A percentile compares a stretch with the other conserved stretches of the same genome.
Evolutionary conservation across 2,329 filamentous ascomycete species (phyloP).

Genomic region (Exophiala sideris): DNA sequence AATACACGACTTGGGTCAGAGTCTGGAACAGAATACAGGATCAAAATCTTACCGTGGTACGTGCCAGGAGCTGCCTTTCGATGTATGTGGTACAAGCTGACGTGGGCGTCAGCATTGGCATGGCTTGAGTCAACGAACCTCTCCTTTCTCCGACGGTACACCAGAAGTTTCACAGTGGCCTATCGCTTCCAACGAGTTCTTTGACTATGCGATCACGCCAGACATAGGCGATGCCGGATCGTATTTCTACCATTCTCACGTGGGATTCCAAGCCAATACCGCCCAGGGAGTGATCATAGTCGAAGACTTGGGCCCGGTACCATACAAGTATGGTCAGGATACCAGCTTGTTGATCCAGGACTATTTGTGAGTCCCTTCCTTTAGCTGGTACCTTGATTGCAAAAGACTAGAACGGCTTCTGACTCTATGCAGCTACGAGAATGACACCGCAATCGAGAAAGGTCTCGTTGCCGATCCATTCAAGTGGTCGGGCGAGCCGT

Average conservation of each 20-base stretch:
- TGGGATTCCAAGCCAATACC: slow-evolving; percentile 60
- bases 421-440: slow-evolving; percentile 35
- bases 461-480: slow-evolving; percentile 53
- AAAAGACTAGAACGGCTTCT: no score
- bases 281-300: slow-evolving; percentile 59
- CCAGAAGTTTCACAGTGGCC: slow-evolving; percentile 63
- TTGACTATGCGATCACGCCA: slow-evolving; percentile 63
- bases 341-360: slow-evolving; percentile 55
- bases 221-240: slow-evolving; percentile 55
- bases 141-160: slow-evolving; percentile 63
- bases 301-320: slow-evolving; percentile 44
- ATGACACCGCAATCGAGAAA: slow-evolving; percentile 50
- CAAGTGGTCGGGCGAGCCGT: slow-evolving; percentile 57
- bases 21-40: slow-evolving; percentile 57
- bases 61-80: slow-evolving; percentile 10
- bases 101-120: slow-evolving; percentile 59
- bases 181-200: slow-evolving; percentile 58
- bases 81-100: neutral
- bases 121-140: slow-evolving; percentile 58
- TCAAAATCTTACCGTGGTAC: slow-evolving; percentile 56
- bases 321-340: slow-evolving; percentile 63
- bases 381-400: no score
- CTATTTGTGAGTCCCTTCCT: slow-evolving; percentile 40
- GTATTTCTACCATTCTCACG: slow-evolving; percentile 67
- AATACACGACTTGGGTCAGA: slow-evolving; percentile 51